These are phyloP conservation scores for Talaromyces thailandensis DNA, from an alignment of 495 filamentous ascomycete genomes.

Conservation along the genomic window DNA sequence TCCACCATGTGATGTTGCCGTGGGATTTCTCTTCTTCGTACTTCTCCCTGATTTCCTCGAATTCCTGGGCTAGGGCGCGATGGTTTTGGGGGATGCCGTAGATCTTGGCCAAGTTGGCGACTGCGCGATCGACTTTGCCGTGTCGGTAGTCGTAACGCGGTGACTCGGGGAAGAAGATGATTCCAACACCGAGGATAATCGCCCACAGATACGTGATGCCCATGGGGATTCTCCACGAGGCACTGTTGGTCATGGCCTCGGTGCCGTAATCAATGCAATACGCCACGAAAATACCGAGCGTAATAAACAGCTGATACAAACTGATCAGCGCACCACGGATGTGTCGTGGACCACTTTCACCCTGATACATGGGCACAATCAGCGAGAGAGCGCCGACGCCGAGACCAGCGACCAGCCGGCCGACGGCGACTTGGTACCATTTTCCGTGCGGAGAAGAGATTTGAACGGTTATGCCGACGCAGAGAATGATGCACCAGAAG, in stretches of 20 bases:
- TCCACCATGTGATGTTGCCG: conserved; percentile 46
- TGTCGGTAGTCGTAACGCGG: conserved; percentile 60
- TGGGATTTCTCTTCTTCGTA: conserved; percentile 45
- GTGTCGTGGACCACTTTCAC: conserved; percentile 56
- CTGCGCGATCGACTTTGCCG: conserved; percentile 54
- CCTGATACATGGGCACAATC: conserved; percentile 64
- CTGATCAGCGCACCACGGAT: conserved; percentile 60
- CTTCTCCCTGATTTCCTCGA: conserved; percentile 55
- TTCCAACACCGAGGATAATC: conserved; percentile 62
- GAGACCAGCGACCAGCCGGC: conserved; percentile 52
- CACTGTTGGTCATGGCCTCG: conserved; percentile 31
- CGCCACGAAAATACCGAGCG: conserved; percentile 72
- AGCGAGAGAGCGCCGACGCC: conserved; percentile 65
- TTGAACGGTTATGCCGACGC: conserved; percentile 58
- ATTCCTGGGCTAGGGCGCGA: conserved; percentile 54
- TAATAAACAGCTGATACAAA: conserved; percentile 80
- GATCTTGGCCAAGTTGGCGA: conserved; percentile 55
- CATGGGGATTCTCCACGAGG: conserved; percentile 71
- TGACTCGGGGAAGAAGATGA: conserved; percentile 61
- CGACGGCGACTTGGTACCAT: conserved; percentile 47
- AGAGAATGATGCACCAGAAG: conserved; percentile 51
- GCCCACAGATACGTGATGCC: conserved; percentile 70
- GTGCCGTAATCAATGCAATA: conserved; percentile 77
- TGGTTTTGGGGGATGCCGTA: conserved; percentile 63
- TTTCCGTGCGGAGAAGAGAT: conserved; percentile 43